Percentiles rank a stretch among this genome's conserved stretches.
Evolutionary conservation across 2,329 filamentous ascomycete genomes (phyloP).

Genomic region (Ophiocordyceps australis): DNA sequence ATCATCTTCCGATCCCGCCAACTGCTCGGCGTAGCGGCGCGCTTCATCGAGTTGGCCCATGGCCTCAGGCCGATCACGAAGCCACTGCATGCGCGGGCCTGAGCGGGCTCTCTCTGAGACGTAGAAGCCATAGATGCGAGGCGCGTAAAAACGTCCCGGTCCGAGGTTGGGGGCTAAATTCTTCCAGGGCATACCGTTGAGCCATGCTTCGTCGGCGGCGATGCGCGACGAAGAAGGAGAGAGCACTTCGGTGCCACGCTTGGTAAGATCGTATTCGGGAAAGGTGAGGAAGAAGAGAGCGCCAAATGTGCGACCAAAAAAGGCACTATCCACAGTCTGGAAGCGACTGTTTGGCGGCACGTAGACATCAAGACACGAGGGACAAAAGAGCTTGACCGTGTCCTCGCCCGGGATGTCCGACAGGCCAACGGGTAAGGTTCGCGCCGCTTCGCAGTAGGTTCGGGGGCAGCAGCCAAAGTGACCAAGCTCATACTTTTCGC

Average conservation of each 20-base stretch:
- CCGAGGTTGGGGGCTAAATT: slow-evolving; percentile 86
- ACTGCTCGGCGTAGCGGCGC: slow-evolving; percentile 30
- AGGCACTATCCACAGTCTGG: slow-evolving; percentile 91
- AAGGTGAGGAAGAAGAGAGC: slow-evolving; percentile 97
- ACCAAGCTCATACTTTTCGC: slow-evolving; percentile 92
- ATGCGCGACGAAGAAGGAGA: slow-evolving; percentile 14
- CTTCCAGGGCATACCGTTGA: slow-evolving; percentile 74
- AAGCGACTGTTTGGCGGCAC: slow-evolving; percentile 94
- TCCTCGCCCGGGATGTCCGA: slow-evolving; percentile 93
- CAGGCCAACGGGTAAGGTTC: slow-evolving; percentile 81
- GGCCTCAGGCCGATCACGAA: slow-evolving; percentile 67
- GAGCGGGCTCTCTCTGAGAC: slow-evolving; percentile 81
- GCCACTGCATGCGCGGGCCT: slow-evolving; percentile 92
- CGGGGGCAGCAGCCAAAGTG: slow-evolving; percentile 95
- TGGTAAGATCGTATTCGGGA: slow-evolving; percentile 79
- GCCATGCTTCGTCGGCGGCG: slow-evolving; percentile 27
- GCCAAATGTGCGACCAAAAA: slow-evolving; percentile 95
- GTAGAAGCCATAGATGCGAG: slow-evolving; percentile 89
- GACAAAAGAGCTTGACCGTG: slow-evolving; percentile 96
- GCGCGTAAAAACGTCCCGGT: slow-evolving; percentile 70
- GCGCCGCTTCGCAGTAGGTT: slow-evolving; percentile 76
- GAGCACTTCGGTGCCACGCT: slow-evolving; percentile 45
- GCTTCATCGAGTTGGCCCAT: slow-evolving; percentile 73
- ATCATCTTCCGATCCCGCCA: slow-evolving; percentile 42
- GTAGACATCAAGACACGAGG: slow-evolving; percentile 91